Percentiles rank a stretch among this genome's conserved stretches.
Conservation (phyloP, 2,329 filamentous ascomycete species). For the Magnaporthales sp. region DNA sequence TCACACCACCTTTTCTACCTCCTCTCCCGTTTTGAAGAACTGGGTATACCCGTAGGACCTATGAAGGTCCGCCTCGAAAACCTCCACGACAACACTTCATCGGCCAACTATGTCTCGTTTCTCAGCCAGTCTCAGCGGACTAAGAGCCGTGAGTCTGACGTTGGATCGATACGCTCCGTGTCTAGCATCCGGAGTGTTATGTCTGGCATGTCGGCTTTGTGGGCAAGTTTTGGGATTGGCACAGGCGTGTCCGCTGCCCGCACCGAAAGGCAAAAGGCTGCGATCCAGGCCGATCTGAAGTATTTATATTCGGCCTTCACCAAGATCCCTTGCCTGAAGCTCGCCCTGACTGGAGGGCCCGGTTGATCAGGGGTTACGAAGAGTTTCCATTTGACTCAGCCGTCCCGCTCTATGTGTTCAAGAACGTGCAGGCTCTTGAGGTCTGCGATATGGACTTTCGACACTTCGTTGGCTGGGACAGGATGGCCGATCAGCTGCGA, state of each 20-base stretch:
- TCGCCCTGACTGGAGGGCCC: conserved; percentile 92
- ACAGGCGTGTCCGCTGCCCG: conserved; percentile 73
- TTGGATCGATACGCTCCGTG: conserved; percentile 87
- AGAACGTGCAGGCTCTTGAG: conserved; percentile 89
- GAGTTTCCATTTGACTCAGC: conserved; percentile 98
- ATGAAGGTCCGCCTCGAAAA: conserved; percentile 97
- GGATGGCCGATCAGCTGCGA: conserved; percentile 81
- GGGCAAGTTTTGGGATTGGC: conserved; percentile 79
- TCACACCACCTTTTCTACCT: conserved; percentile 97
- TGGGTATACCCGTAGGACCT: conserved; percentile 81
- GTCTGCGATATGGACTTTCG: conserved; percentile 94
- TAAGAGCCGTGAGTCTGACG: conserved; percentile 71
- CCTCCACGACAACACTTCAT: conserved; percentile 77
- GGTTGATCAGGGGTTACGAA: conserved; percentile 85
- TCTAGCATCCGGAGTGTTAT: conserved; percentile 96
- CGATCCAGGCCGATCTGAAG: conserved; percentile 78
- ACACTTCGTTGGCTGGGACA: conserved; percentile 96
- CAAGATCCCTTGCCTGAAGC: conserved; percentile 85
- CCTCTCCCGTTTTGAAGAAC: conserved; percentile 87
- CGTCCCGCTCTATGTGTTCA: conserved; percentile 93
- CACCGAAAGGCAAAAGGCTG: conserved; percentile 82
- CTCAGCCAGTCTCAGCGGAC: conserved; percentile 74
- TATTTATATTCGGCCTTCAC: conserved; percentile 98
- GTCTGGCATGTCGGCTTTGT: conserved; percentile 91
- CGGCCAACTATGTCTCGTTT: conserved; percentile 93